Evolutionary conservation across 176 grass and related monocot genomes (phyloP), one percentile per base, ranked within the genome.

Genomic region (Puccinellia tenuiflora): DNA sequence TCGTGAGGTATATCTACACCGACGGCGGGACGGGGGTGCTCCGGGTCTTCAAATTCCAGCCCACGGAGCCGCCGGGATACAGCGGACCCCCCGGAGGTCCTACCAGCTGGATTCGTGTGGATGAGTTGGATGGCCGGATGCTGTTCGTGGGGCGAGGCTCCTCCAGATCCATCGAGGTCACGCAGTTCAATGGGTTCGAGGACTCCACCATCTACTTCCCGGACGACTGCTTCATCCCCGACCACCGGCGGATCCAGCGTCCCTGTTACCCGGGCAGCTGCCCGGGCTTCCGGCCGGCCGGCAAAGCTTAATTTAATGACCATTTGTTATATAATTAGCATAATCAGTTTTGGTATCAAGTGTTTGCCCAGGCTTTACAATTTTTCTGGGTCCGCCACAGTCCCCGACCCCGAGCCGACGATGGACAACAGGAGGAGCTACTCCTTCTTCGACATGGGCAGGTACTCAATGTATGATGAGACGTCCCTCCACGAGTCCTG

Each of bases 381-480:
- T n/a, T n/a, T n/a, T n/a, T n/a, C n/a, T n/a, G n/a, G n/a, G n/a
- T n/a, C n/a, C n/a, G n/a, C n/a, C n/a, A n/a, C n/a, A n/a, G n/a
- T 15, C 56, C 5, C 68, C 33, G 42, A 25, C 43, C 11, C 54
- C 35, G 66, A 21, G 68, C 37, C 18, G 17, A 42, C 37, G 20
- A 26, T 1, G 7, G 47, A 56, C 43, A 47, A 35, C 45, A 54
- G 46, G 75, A 71, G 5, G 33, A 25, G n/a, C 1, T 84, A 84
- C 75, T 65, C 75, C 45, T 84, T 79, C 75, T 5, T 9, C 64
- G 86, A 88, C 86, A 88, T 28, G 86, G 86, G 86, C 86, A 88
- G 13, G 75, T 88, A 74, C 86, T 34, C 30, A 17, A 33, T 81
- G 78, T 7, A 22, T n/a, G 33, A 20, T 0, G 12, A 8, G 8